Evolutionary conservation across 192 early-diverging fungal genomes (phyloP), one percentile per base, ranked within the genome.

Genomic region (Umbelopsis sp.): DNA sequence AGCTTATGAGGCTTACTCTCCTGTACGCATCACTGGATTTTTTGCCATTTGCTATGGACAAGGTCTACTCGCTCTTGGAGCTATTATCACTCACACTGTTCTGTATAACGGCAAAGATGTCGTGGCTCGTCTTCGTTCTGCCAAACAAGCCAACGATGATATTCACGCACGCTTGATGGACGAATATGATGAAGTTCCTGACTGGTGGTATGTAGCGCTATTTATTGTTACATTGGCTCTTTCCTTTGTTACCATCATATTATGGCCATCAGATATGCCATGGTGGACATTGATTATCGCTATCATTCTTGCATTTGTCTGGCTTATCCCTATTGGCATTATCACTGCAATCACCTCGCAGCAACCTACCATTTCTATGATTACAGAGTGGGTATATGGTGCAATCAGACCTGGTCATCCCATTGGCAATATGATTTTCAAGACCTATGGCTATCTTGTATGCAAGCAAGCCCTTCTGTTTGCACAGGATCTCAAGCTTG

Each of bases 81-180:
- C 91, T 43, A 85, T 91, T 50, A 76, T 94, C 56, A 78, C 85
- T 22, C 90, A 94, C 44, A 82, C 83, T 0, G 69, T 83, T 0
- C 79, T 93, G 21, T 86, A 89, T 71, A 80, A 93, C 73, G 90
- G 92, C 44, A 81, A 85, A 71, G 89, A 92, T n/a, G 87, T 92
- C 51, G 78, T 82, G 53, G 44, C 72, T 24, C 88, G 88, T 10
- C 70, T 92, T 34, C 87, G 86, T 50, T 82, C 82, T 59, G 80
- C 86, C 21, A 87, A 85, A 68, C 73, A 82, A 11, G 82, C 83
- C 52, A 79, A 85, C 21, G 86, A 90, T 26, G 92, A 95, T 77
- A 88, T 94, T 59, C 93, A 93, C 67, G 85, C 86, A 45, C 85
- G 84, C 72, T 74, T 93, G 43, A 95, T 95, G 92, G 82, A 87